Percentiles rank a stretch among this genome's conserved stretches.
Evolutionary conservation across 2,329 filamentous ascomycete genomes (phyloP).

Genomic region (Laburnicola sp.): DNA sequence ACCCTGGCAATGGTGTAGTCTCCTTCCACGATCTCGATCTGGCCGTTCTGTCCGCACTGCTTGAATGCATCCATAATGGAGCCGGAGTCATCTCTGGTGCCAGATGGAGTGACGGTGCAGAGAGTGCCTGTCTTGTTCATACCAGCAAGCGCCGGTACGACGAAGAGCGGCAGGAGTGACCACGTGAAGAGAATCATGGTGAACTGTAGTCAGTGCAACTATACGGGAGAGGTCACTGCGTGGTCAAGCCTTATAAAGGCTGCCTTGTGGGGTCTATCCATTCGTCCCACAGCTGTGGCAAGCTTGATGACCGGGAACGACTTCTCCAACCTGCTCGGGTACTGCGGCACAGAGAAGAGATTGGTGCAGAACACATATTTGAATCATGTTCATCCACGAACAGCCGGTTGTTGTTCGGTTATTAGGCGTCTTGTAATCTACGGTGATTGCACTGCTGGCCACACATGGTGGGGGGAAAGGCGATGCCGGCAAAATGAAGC

Average conservation of each 20-base stretch:
- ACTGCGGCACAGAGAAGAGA: not conserved
- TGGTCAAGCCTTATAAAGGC: constrained; percentile 17
- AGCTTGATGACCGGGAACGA: not conserved
- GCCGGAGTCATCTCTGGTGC: constrained; percentile 26
- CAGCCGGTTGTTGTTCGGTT: constrained; percentile 18
- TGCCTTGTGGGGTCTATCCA: constrained; percentile 13
- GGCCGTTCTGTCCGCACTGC: constrained; percentile 32
- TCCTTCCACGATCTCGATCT: constrained; percentile 28
- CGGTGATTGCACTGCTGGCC: constrained; percentile 12
- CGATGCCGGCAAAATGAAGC: constrained; percentile 10
- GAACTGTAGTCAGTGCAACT: constrained; percentile 2
- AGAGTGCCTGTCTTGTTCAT: constrained; percentile 29
- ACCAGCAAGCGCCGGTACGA: constrained; percentile 15
- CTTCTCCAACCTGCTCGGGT: not conserved
- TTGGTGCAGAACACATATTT: constrained; percentile 6
- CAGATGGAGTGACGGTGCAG: constrained; percentile 29
- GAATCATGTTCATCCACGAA: not conserved
- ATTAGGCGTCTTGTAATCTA: constrained; percentile 9
- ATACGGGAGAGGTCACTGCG: not conserved
- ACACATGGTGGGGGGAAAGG: constrained; percentile 7
- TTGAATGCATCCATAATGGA: constrained; percentile 35
- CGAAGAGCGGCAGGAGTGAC: constrained; percentile 13
- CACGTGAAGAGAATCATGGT: constrained; percentile 16
- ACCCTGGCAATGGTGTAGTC: constrained; percentile 34
- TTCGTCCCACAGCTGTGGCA: not conserved